Base-by-base conservation (phyloP, 192 early-diverging fungal species). In the Mortierella alpina region DNA sequence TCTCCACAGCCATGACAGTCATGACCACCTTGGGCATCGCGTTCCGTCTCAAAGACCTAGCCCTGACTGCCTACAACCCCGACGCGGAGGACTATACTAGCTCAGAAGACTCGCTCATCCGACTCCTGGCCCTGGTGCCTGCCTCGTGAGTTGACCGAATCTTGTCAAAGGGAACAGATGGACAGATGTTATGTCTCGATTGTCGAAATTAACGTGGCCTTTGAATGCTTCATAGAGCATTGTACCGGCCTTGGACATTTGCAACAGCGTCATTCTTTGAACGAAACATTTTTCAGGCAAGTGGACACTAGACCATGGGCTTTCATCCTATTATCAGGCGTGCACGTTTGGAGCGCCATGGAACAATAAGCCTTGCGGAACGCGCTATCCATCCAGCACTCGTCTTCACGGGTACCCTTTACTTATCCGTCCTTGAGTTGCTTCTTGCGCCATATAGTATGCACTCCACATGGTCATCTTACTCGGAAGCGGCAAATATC, bases 401-500 rank as follows among this genome's bases (percentile, higher is more conserved):
- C 60, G 47, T 45, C 17, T 20, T 0, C 4, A 11, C n/a, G 12
- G n/a, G n/a, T n/a, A 8, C 22, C 49, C 9, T 2, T 50, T 54
- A 5, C 20, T 11, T 9, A n/a, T 42, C 53, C 41, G 14, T 18
- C 41, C 14, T 55, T 31, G 42, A 23, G 9, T 18, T 7, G 0
- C 42, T 8, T 53, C 39, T 52, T 55, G 6, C 4, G 6, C 31
- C 31, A 31, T 14, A 39, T 56, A 80, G 77, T 80, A 58, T 59
- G 66, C 66, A 18, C 51, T 80, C 47, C 67, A 72, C 49, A 63
- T 39, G 1, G 20, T 23, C 11, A 58, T 72, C n/a, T 44, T 92
- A 5, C 60, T 91, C 17, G 72, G 88, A 14, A 74, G 84, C 68
- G 96, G 95, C 48, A 87, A 90, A 70, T 97, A 95, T 77, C 85